Conservation (phyloP, 805 yeast species). For the Sugiyamaella valdiviana region DNA sequence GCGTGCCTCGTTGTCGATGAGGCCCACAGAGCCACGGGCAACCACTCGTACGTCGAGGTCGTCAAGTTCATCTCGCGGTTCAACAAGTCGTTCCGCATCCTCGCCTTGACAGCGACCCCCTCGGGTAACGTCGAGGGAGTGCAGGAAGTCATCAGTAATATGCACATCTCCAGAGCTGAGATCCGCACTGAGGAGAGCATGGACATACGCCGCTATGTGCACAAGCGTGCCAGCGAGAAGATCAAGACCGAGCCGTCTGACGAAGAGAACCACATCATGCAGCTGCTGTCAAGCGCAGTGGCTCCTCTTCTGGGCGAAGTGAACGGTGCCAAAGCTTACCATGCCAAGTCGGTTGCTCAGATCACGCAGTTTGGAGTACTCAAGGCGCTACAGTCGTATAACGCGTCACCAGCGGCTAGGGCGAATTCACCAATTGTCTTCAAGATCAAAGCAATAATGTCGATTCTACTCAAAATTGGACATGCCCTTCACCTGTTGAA, state of each 20-base stretch:
- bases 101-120: slow-evolving; percentile 95
- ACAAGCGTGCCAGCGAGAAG: slow-evolving; percentile 54
- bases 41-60: slow-evolving; percentile 84
- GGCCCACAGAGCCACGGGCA: slow-evolving; percentile 90
- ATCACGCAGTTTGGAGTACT: slow-evolving; percentile 67
- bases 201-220: slow-evolving; percentile 77
- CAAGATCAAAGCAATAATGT: slow-evolving; percentile 35
- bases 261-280: slow-evolving; percentile 53
- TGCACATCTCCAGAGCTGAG: slow-evolving; percentile 71
- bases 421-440: slow-evolving; percentile 20
- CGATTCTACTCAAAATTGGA: slow-evolving; percentile 63
- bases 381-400: slow-evolving; percentile 53
- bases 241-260: slow-evolving; percentile 47
- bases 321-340: slow-evolving; percentile 55
- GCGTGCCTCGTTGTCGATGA: slow-evolving; percentile 84
- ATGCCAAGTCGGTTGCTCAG: slow-evolving; percentile 56
- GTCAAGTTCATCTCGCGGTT: slow-evolving; percentile 57
- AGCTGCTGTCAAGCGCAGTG: slow-evolving; percentile 55
- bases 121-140: slow-evolving; percentile 83
- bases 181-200: slow-evolving; percentile 77
- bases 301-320: slow-evolving; percentile 60
- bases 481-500: slow-evolving; percentile 46
- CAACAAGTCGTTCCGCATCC: slow-evolving; percentile 60
- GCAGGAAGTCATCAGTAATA: slow-evolving; percentile 71
- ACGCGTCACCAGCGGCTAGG: slow-evolving; percentile 16